Conservation (phyloP, 495 filamentous ascomycete genomes). For the Aspergillus sclerotiicarbonarius region DNA sequence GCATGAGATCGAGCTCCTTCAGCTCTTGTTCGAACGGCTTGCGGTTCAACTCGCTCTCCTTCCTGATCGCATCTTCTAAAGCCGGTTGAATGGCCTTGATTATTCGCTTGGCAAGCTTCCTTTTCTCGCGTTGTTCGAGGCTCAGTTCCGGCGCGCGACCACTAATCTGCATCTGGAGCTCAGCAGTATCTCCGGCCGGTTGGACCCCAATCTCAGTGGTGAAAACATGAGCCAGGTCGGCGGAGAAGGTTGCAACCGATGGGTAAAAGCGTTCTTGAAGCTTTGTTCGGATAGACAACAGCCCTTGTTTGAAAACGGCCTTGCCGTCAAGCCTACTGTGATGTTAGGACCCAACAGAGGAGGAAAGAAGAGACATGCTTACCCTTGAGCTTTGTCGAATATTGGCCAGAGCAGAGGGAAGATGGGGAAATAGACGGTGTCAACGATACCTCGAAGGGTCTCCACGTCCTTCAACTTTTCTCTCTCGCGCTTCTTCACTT, state of each 20-base stretch:
- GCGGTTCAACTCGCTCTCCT: constrained; percentile 74
- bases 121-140: constrained; percentile 62
- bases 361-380: constrained; percentile 34
- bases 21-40: constrained; percentile 67
- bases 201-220: constrained; percentile 61
- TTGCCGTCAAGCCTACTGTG: constrained; percentile 66
- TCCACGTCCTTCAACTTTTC: constrained; percentile 73
- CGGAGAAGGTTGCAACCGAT: constrained; percentile 68
- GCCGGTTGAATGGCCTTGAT: constrained; percentile 74
- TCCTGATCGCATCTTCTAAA: constrained; percentile 71
- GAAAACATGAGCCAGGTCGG: constrained; percentile 70
- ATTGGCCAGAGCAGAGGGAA: constrained; percentile 74
- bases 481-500: constrained; percentile 68
- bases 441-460: constrained; percentile 70
- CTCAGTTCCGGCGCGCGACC: constrained; percentile 56
- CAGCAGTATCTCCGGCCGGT: constrained; percentile 49
- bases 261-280: constrained; percentile 72
- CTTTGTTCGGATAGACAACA: constrained; percentile 60
- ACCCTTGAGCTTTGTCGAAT: constrained; percentile 74
- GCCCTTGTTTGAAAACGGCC: constrained; percentile 63
- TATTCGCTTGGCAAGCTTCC: constrained; percentile 76
- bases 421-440: constrained; percentile 88
- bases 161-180: constrained; percentile 53
- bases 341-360: constrained; percentile 33
- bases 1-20: constrained; percentile 68